Base-by-base conservation (phyloP, 768 basidiomycete genomes). In the Amyloporia xantha region DNA sequence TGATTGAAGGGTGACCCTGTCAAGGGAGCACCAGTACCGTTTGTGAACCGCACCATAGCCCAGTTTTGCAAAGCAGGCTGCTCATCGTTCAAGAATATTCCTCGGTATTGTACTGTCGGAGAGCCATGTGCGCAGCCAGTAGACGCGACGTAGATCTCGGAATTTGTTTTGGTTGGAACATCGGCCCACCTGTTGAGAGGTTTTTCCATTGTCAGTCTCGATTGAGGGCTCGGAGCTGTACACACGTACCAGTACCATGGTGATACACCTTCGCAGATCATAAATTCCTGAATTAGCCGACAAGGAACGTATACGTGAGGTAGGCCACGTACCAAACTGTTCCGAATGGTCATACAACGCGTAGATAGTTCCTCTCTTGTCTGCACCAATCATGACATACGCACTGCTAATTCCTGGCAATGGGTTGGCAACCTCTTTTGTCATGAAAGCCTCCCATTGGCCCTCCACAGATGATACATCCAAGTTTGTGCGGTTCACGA, bases 71-170 rank as follows among this genome's bases (percentile, higher is more conserved):
- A 60, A 21, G 79, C 78, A 6, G 86, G 86, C 57, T 84, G 80
- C 60, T 88, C 86, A 54, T 88, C 84, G 59, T 88, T 88, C 53
- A 88, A 64, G 69, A 88, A 83, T 37, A 86, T 76, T 12, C 79
- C 85, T 27, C 84, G 76, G 56, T 82, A 86, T 59, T 84, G 79
- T 48, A 87, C 81, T 6, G 77, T 78, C 2, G 85, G 84, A 13
- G 71, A 58, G 36, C 81, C 84, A 63, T 85, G 82, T 5, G 66
- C 51, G 50, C 71, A 72, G 0, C 67, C 66, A 5, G 62, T 39
- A 1, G 66, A 54, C 4, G 71, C 54, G 11, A 79, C 73, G 53
- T 74, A 78, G 21, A 86, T 51, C 28, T 75, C 62, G 10, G 68
- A 60, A 28, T 81, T 73, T 26, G 69, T 66, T 13, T 73, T 74